Evolutionary conservation across 2,329 filamentous ascomycete species (phyloP).

Genomic region (Paracorniculantispora psalliotae): DNA sequence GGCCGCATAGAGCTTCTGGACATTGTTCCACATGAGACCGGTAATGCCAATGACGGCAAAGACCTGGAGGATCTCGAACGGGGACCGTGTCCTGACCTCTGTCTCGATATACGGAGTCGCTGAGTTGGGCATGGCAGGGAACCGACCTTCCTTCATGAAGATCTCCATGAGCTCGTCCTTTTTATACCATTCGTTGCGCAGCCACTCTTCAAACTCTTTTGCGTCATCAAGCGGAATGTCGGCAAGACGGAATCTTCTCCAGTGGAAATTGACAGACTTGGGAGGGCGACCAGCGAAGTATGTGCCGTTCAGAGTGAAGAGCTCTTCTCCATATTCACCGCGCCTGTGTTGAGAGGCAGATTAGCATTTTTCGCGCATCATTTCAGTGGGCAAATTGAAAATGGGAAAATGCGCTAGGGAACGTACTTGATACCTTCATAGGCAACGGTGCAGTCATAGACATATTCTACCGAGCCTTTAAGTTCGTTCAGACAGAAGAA

Average conservation of each 20-base stretch:
- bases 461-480: slow-evolving; percentile 67
- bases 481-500: slow-evolving; percentile 76
- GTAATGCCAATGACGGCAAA: slow-evolving; percentile 45
- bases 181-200: slow-evolving; percentile 81
- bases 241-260: slow-evolving; percentile 75
- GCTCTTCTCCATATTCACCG: slow-evolving; percentile 81
- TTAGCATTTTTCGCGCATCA: background rate
- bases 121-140: slow-evolving; percentile 63
- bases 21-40: slow-evolving; percentile 37
- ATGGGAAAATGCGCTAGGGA: background rate
- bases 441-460: slow-evolving; percentile 91
- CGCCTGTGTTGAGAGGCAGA: slow-evolving; percentile 43
- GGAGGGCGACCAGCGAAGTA: slow-evolving; percentile 86
- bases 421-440: slow-evolving; percentile 92
- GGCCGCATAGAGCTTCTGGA: slow-evolving; percentile 23
- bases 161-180: slow-evolving; percentile 87
- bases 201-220: slow-evolving; percentile 76
- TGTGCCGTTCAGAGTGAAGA: slow-evolving; percentile 80
- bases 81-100: slow-evolving; percentile 48
- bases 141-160: slow-evolving; percentile 71
- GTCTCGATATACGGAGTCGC: slow-evolving; percentile 51
- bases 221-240: slow-evolving; percentile 76
- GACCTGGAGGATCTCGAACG: slow-evolving; percentile 52
- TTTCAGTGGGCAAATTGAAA: background rate
- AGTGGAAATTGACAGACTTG: slow-evolving; percentile 95